phyloP scores from a whole-genome alignment of 257 asterid genomes.

The Eucommia ulmoides region DNA sequence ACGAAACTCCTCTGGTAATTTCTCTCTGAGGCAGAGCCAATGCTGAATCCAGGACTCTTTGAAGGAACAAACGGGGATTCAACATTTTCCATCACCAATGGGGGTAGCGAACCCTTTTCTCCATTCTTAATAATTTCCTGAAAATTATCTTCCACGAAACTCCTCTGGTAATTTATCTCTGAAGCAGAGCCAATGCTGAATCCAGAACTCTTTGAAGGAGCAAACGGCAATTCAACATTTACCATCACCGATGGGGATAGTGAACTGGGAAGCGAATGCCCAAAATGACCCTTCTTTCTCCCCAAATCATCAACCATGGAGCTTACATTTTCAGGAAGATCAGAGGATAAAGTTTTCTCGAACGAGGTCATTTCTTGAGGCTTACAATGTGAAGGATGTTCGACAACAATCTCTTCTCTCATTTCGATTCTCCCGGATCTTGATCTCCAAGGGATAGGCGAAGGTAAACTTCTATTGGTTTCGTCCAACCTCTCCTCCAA shows the following conservation, averaged over 20 bases:
- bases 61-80: conserved; percentile 8
- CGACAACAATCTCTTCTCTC: conserved; percentile 19
- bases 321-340: conserved; percentile 3
- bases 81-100: conserved; percentile 14
- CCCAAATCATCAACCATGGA: conserved; percentile 15
- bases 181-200: conserved; percentile 25
- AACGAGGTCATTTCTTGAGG: conserved; percentile 22
- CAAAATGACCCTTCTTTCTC: conserved; percentile 12
- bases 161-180: conserved; percentile 18
- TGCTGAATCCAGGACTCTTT: conserved; percentile 15
- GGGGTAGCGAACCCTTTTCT: conserved; percentile 14
- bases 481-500: conserved; percentile 54
- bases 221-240: too few relatives aligned
- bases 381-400: conserved; percentile 25
- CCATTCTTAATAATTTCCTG: not conserved
- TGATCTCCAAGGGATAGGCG: conserved; percentile 33
- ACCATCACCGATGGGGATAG: conserved; percentile 14
- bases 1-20: conserved; percentile 5
- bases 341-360: conserved; percentile 7
- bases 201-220: conserved; percentile 9
- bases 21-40: conserved; percentile 26
- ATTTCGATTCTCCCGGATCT: conserved; percentile 33
- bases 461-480: conserved; percentile 24
- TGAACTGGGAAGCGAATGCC: too few relatives aligned
- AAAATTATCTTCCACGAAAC: not conserved